A percentile compares a stretch with the other conserved stretches of the same genome.
phyloP scores from a whole-genome alignment of 2,329 filamentous ascomycete genomes.

The Fusarium hainanense region DNA sequence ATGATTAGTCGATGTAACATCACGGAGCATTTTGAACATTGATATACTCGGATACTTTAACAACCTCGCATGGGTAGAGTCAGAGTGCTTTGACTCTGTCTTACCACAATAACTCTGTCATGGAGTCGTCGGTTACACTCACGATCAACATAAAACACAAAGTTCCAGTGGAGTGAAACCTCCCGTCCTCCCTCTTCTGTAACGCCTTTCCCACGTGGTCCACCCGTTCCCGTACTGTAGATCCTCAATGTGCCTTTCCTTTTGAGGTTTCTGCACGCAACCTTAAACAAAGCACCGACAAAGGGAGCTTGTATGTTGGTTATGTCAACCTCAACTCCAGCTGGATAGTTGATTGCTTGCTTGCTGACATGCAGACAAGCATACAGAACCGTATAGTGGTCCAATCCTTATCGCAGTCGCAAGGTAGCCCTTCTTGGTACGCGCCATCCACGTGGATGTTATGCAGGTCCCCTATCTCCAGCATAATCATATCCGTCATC shows the following conservation, averaged over 20 bases:
- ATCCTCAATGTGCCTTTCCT: constrained; percentile 16
- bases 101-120: not conserved
- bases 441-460: constrained; percentile 38
- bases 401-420: constrained; percentile 22
- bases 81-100: not conserved
- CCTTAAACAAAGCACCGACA: constrained; percentile 9
- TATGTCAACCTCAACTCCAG: not conserved
- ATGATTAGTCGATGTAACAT: constrained; percentile 2
- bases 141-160: constrained; percentile 29
- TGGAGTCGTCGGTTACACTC: constrained; percentile 1
- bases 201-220: constrained; percentile 37
- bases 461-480: constrained; percentile 43
- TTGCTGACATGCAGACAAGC: not conserved
- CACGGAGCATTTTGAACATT: constrained; percentile 5
- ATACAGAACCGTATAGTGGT: not conserved
- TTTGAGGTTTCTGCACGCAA: constrained; percentile 10
- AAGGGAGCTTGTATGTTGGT: not conserved
- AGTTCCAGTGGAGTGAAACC: constrained; percentile 26
- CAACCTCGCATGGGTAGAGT: not conserved
- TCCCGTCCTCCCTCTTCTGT: constrained; percentile 3
- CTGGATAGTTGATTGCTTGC: not conserved
- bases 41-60: not conserved
- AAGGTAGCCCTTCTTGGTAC: constrained; percentile 19
- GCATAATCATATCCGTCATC: constrained; percentile 14
- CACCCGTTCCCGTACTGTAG: constrained; percentile 24